Evolutionary conservation across 2,329 filamentous ascomycete species (phyloP).

Genomic region (Alternaria sp.): DNA sequence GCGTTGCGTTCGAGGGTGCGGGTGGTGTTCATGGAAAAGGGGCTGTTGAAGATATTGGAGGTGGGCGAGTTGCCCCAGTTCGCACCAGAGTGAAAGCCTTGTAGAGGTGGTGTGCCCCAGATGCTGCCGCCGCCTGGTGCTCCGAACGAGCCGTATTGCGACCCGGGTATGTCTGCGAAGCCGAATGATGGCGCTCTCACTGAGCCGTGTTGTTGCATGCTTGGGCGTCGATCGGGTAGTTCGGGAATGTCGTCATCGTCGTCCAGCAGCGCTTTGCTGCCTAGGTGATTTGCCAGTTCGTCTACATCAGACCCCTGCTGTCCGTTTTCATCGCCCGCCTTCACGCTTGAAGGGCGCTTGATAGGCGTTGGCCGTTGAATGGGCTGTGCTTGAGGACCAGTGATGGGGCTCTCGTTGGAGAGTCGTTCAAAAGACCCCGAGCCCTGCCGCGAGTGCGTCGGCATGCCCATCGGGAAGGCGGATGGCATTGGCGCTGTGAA

Average conservation of each 20-base stretch:
- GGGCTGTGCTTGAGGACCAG: slow-evolving; percentile 66
- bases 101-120: slow-evolving; percentile 52
- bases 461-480: slow-evolving; percentile 50
- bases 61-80: slow-evolving; percentile 52
- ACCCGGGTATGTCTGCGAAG: slow-evolving; percentile 43
- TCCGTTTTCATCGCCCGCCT: slow-evolving; percentile 57
- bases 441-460: slow-evolving; percentile 75
- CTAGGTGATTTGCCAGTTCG: slow-evolving; percentile 77
- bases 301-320: slow-evolving; percentile 65
- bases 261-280: slow-evolving; percentile 85
- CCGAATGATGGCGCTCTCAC: slow-evolving; percentile 38
- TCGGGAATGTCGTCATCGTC: slow-evolving; percentile 65
- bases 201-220: slow-evolving; percentile 44
- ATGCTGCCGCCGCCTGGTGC: slow-evolving; percentile 42
- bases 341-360: slow-evolving; percentile 79
- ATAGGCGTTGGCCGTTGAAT: slow-evolving; percentile 87
- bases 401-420: slow-evolving; percentile 60
- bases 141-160: slow-evolving; percentile 44
- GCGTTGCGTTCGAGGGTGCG: slow-evolving; percentile 36
- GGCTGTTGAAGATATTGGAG: slow-evolving; percentile 38
- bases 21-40: slow-evolving; percentile 35
- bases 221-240: slow-evolving; percentile 61
- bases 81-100: slow-evolving; percentile 48
- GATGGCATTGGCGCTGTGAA: slow-evolving; percentile 44
- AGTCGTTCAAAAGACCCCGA: slow-evolving; percentile 67